Percentiles rank a stretch among this genome's conserved stretches.
Conservation (phyloP, 2,329 filamentous ascomycete genomes). For the Fonsecaea pedrosoi region DNA sequence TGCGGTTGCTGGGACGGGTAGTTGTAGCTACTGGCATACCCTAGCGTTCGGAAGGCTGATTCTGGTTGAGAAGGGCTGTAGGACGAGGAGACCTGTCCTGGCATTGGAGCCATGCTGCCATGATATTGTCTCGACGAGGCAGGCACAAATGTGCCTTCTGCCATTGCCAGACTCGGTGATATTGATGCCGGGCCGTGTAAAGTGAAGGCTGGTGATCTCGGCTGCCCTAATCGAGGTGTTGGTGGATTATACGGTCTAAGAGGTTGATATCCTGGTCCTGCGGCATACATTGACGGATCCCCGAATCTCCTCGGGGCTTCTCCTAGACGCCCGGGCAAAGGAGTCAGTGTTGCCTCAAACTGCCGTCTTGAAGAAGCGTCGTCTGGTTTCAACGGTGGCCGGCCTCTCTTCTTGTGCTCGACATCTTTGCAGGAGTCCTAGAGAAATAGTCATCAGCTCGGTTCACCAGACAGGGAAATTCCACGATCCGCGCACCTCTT, state of each 20-base stretch:
- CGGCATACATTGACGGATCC: slow-evolving; percentile 25
- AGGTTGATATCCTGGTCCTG: slow-evolving; percentile 14
- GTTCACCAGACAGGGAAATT: neutral
- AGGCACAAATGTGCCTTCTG: slow-evolving; percentile 32
- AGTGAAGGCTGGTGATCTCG: slow-evolving; percentile 22
- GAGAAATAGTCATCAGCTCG: slow-evolving; percentile 21
- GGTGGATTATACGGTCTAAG: slow-evolving; percentile 29
- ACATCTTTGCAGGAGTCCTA: slow-evolving; percentile 55
- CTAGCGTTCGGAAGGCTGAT: slow-evolving; percentile 13
- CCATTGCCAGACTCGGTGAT: slow-evolving; percentile 35
- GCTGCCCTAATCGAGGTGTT: slow-evolving; percentile 19
- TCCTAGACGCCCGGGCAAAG: slow-evolving; percentile 18
- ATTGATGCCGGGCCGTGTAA: slow-evolving; percentile 35
- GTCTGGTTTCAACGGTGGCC: slow-evolving; percentile 37
- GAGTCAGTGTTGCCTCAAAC: slow-evolving; percentile 22
- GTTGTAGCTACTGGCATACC: slow-evolving; percentile 29
- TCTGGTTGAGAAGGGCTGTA: slow-evolving; percentile 25
- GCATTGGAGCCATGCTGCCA: slow-evolving; percentile 11
- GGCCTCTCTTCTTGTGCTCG: slow-evolving; percentile 53
- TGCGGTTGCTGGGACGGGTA: slow-evolving; percentile 28
- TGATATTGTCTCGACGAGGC: slow-evolving; percentile 25
- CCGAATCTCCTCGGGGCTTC: slow-evolving; percentile 24
- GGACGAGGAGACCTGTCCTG: slow-evolving; percentile 17
- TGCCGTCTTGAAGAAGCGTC: slow-evolving; percentile 27
- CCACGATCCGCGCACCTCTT: slow-evolving; percentile 49